Evolutionary conservation across 192 early-diverging fungal species (phyloP), one percentile per base, ranked within the genome.

Genomic region (Linnemannia exigua): DNA sequence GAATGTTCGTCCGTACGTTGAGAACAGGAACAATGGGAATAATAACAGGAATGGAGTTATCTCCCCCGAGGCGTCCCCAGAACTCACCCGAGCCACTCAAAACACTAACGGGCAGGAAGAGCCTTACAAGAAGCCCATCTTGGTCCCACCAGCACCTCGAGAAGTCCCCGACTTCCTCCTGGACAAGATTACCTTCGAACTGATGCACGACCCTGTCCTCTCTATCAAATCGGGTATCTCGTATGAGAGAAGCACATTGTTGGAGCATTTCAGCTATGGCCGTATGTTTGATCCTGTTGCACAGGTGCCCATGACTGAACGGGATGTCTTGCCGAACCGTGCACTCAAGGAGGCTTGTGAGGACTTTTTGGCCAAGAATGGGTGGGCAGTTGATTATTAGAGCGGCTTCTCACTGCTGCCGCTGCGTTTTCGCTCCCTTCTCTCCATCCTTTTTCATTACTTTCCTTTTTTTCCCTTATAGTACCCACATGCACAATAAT

Each of bases 281-380:
- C 95, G 96, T n/a, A 80, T 91, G 52, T 96, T 95, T 89, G 96
- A 97, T 89, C 96, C 96, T 1, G 83, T 97, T 16, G 91, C 94
- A 11, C 87, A 95, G 47, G 87, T 89, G 67, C 91, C 93, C 3
- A 89, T 96, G 71, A 90, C 90, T 1, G 95, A 95, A 72, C 85
- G 70, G 9, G 92, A 96, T 52, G 67, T 97, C 11, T 79, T 95
- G 14, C 95, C 96, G 1, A 97, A 97, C 75, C 88, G 94, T 31
- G 93, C 95, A 17, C 75, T 97, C 20, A 93, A 93, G 67, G 95
- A 91, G 52, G 91, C 92, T 1, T 91, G 92, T 47, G 92, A 92
- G 33, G 92, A 93, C 37, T 94, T 89, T 79, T 81, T 94, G 52
- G 85, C 81, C 28, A 90, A 91, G 67, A 93, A 93, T 80, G 92